These are phyloP conservation scores for Suillus discolor DNA, from an alignment of 768 basidiomycete genomes.

Conservation along the genomic window DNA sequence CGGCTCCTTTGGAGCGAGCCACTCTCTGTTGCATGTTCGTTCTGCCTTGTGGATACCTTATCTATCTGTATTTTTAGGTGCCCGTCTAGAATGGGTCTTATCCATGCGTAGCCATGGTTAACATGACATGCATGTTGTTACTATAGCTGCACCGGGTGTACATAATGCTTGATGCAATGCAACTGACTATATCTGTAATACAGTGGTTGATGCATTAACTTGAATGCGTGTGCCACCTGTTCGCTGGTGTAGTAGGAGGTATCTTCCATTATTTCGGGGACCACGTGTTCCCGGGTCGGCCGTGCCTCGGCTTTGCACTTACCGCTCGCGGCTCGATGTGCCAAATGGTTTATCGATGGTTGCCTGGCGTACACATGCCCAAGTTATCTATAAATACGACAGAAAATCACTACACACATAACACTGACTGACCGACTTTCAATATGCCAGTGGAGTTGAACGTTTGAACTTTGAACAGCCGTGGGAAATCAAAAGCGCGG, in stretches of 20 bases:
- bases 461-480: no score
- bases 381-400: no score
- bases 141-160: neutral
- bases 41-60: neutral
- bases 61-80: neutral
- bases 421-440: no score
- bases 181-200: neutral
- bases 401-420: no score
- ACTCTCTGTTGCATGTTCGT: neutral
- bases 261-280: neutral
- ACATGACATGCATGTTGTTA: neutral
- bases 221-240: neutral
- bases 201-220: neutral
- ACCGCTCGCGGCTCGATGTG: no score
- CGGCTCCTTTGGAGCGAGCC: neutral
- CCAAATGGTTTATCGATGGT: no score
- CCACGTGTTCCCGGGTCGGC: no score
- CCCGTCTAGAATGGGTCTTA: neutral
- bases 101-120: conserved; percentile 4
- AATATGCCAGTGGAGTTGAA: no score
- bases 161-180: neutral
- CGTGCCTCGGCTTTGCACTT: no score
- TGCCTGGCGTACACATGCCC: no score
- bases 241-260: neutral
- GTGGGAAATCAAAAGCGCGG: no score